Base-by-base conservation (phyloP, 768 basidiomycete genomes). In the Fomitopsis pulvina region DNA sequence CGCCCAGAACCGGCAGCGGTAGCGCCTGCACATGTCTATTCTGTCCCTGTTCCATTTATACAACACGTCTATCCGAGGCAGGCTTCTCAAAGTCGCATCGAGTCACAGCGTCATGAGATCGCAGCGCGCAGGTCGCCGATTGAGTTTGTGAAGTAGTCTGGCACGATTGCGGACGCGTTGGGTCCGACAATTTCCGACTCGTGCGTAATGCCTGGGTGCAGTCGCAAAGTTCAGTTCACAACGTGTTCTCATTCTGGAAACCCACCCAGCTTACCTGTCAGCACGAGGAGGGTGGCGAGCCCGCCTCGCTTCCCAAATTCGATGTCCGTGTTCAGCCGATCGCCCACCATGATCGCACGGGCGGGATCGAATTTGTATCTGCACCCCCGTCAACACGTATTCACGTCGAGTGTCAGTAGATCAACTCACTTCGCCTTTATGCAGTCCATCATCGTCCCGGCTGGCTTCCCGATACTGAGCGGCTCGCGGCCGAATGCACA, bases 301-400 rank as follows among this genome's bases (percentile, higher is more conserved):
- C 91, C 91, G 37, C 92, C 91, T 41, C 79, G 78, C 63, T 89
- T 77, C 44, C 95, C 96, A 60, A 98, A 99, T 45, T 87, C 68
- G 58, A 99, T 97, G 67, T 99, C 95, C 4, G 96, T 98, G 64
- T 90, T 87, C 56, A 99, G 75, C 52, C 95, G 80, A 69, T 99
- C 95, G 37, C 95, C 95, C 40, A 98, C 75, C 92, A 99, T 97
- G 64, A 98, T 81, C 14, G 94, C 93, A 46, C 83, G 74, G 52
- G 76, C 70, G 38, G 90, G 90, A 67, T 98, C 87, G 64, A 91
- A 93, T 41, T 87, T 65, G 57, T 94, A 82, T 66, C 93, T 96
- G 54, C 11, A 7, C 14, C 14, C 26, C 50, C 22, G 27, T 54
- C 52, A 39, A 38, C 47, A 24, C 20, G 18, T 20, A 38, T 26